phyloP scores from a whole-genome alignment of 768 basidiomycete genomes.

The Tephrocybe sp. region DNA sequence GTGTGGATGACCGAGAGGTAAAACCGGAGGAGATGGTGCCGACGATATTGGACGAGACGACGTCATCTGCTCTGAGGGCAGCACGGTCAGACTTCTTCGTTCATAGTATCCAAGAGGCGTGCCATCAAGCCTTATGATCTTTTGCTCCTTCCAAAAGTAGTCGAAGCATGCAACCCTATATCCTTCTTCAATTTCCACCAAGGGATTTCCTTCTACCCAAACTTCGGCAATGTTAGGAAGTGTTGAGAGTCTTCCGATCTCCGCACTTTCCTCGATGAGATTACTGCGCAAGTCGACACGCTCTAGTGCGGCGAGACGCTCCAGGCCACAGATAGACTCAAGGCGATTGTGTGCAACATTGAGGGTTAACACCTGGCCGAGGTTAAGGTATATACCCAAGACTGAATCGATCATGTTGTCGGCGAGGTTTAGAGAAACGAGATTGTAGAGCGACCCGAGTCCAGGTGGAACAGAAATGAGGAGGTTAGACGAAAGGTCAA shows the following conservation, averaged over 20 bases:
- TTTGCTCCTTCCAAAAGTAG: slow-evolving; percentile 84
- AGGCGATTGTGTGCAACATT: slow-evolving; percentile 87
- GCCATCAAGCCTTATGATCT: slow-evolving; percentile 74
- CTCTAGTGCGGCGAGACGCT: slow-evolving; percentile 82
- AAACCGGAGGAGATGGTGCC: slow-evolving; percentile 56
- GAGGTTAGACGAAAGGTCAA: slow-evolving; percentile 90
- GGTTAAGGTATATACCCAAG: slow-evolving; percentile 77
- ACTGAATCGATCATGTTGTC: slow-evolving; percentile 98
- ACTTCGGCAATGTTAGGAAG: slow-evolving; percentile 79
- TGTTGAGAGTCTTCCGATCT: slow-evolving; percentile 78
- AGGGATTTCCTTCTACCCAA: slow-evolving; percentile 84
- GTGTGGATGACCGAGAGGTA: slow-evolving; percentile 48
- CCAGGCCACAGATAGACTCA: slow-evolving; percentile 93
- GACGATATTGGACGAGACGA: slow-evolving; percentile 46
- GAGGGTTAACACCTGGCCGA: slow-evolving; percentile 74
- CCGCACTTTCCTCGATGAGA: slow-evolving; percentile 75
- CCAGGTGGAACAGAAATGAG: slow-evolving; percentile 84
- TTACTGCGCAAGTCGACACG: slow-evolving; percentile 84
- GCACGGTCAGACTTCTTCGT: slow-evolving; percentile 50
- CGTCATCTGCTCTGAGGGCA: slow-evolving; percentile 49
- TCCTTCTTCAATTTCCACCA: slow-evolving; percentile 67
- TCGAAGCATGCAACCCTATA: slow-evolving; percentile 81
- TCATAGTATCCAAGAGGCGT: slow-evolving; percentile 68
- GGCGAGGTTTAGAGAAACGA: slow-evolving; percentile 89
- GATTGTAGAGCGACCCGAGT: slow-evolving; percentile 69